Base-by-base conservation (phyloP, 1,139 yeast genomes). In the Candida albicans region DNA sequence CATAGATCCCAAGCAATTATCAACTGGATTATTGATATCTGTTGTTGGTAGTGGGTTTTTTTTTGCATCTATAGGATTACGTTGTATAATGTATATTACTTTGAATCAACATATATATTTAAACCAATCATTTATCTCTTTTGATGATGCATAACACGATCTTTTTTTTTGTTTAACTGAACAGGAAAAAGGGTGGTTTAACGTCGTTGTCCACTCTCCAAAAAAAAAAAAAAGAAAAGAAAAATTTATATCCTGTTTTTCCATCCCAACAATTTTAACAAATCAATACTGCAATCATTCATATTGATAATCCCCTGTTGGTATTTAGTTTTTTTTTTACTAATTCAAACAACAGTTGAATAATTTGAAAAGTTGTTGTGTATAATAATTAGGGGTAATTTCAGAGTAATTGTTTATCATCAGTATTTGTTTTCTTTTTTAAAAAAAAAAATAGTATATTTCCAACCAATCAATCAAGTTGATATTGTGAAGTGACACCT, bases 121-220 rank as follows among this genome's bases (percentile, higher is more conserved):
- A 13, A 36, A 36, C 39, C 33, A 36, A 36, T 36, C 39, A 32
- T 25, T n/a, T 9, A 32, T 25, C 37, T 38, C 41, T 38, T 33
- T 32, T 5, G 12, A 12, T 28, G 14, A 38, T 32, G 41, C 41
- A 38, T 38, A 38, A 32, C 41, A 38, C 34, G 41, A 38, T 14
- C 25, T 39, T 39, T 34, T 39, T 34, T 36, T 12, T 36, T 18
- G 33, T n/a, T 13, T 13, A n/a, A 10, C 18, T 28, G 12, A 34
- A 34, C 8, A 28, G 32, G 34, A 37, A 31, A 13, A 25, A 25
- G 41, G 36, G 36, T 32, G 36, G 37, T 25, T 13, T 24, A 27
- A 31, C 38, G 42, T 44, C 27, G 46, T 40, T 35, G 47, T 37
- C 38, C 41, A 33, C 35, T 13, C 39, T 28, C 41, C 28, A 28